Percentiles rank a stretch among this genome's conserved stretches.
These are phyloP conservation scores for Firmiana major DNA, from an alignment of 345 rosid genomes.

Conservation along the genomic window DNA sequence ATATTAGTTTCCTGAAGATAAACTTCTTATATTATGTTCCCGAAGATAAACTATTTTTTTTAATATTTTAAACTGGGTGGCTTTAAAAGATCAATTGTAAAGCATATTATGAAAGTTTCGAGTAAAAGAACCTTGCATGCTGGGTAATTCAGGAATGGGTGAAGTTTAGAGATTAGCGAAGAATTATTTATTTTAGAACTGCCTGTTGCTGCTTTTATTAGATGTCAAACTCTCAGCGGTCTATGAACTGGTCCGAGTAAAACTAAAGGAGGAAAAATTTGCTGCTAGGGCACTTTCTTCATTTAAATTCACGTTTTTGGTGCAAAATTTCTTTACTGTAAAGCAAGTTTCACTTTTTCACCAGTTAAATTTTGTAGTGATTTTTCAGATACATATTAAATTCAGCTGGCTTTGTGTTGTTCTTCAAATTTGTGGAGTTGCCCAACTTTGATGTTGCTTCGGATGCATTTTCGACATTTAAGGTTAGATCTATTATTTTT, in stretches of 20 bases:
- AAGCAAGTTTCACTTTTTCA: conserved; percentile 20
- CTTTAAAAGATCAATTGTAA: not conserved
- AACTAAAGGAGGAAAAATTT: not conserved
- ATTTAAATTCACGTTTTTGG: conserved; percentile 1
- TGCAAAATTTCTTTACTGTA: not conserved
- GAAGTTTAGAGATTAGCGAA: not conserved
- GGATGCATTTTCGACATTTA: conserved; percentile 96
- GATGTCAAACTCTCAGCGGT: not conserved
- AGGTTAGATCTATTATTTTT: conserved; percentile 47
- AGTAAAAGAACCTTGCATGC: not conserved
- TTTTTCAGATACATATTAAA: conserved; percentile 85
- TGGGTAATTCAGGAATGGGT: not conserved
- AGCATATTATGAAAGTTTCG: not conserved
- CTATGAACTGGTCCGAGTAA: not conserved
- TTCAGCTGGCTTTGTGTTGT: conserved; percentile 88
- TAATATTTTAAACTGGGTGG: not conserved
- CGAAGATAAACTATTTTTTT: too few species aligned
- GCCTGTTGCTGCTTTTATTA: not conserved
- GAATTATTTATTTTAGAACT: not conserved
- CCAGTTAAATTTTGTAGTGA: conserved; percentile 48
- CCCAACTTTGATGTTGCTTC: conserved; percentile 94
- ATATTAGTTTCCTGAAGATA: not conserved
- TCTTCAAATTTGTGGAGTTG: conserved; percentile 94
- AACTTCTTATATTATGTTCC: too few species aligned
- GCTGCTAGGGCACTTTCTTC: not conserved